Conservation (phyloP, 2,329 filamentous ascomycete species). For the Coniochaeta prunicola region DNA sequence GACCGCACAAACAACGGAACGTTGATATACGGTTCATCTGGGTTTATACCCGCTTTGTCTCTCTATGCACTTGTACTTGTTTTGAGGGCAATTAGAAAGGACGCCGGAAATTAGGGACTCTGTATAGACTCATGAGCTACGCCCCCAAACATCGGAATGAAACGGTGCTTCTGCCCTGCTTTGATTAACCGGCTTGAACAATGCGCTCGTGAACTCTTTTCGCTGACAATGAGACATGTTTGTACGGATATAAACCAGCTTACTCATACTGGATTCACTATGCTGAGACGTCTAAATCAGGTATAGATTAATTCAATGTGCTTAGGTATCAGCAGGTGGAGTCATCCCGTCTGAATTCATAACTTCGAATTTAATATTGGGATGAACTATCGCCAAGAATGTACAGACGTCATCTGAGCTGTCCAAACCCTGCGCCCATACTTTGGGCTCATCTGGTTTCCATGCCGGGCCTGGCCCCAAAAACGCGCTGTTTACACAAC, state of each 20-base stretch:
- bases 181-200: neutral
- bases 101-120: neutral
- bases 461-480: neutral
- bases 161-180: neutral
- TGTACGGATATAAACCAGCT: neutral
- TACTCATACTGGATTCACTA: neutral
- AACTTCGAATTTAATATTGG: neutral
- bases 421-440: neutral
- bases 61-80: conserved; percentile 6
- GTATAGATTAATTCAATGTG: neutral
- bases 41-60: neutral
- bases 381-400: neutral
- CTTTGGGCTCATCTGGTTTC: neutral
- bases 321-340: neutral
- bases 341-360: neutral
- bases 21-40: neutral
- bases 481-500: conserved; percentile 10
- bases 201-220: neutral
- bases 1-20: conserved; percentile 2
- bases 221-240: neutral
- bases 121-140: conserved; percentile 1
- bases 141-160: neutral
- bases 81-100: neutral
- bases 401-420: neutral
- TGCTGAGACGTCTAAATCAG: neutral